Evolutionary conservation across 768 basidiomycete genomes (phyloP), one percentile per base, ranked within the genome.

Genomic region (Tulasnella sp.): DNA sequence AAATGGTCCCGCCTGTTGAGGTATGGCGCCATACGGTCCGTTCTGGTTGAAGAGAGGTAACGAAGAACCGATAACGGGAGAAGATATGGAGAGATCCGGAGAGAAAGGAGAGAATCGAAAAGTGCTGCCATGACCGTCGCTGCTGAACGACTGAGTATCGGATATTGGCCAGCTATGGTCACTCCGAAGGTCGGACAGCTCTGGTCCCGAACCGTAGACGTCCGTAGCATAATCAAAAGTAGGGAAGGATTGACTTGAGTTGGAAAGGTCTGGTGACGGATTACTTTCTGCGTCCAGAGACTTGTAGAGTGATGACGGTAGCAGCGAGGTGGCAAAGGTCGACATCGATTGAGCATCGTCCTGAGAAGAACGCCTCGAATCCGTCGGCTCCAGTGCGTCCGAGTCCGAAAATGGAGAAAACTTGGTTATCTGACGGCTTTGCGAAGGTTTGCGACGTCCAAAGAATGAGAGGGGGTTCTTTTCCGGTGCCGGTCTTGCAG

Each of bases 321-420:
- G 77, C 56, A 79, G 69, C 8, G 75, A 74, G 48, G 75, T 69
- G 23, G 76, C 75, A 27, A 67, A 69, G 11, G 74, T 73, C 41
- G 73, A 74, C 50, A 69, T 56, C 39, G 66, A 62, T n/a, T 40
- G 29, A 23, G 68, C 62, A 53, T 67, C 65, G 25, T 64, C 62
- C n/a, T 66, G 65, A 1, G 66, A 37, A 17, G 45, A 46, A 27
- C 45, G 51, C 27, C 34, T 23, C 29, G 39, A 12, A 23, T 27
- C 21, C 39, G 37, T 19, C 23, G 62, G 12, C 12, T 53, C 36
- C 54, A 35, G 32, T 35, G 63, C 53, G 32, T 74, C 73, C 39
- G 66, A 55, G 58, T 80, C 80, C 45, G 66, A 67, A 61, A 84
- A 83, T 6, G 81, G 78, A 32, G 77, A 75, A 65, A 83, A 82